Evolutionary conservation across 495 filamentous ascomycete genomes (phyloP), one percentile per base, ranked within the genome.

Genomic region (Glonium stellatum): DNA sequence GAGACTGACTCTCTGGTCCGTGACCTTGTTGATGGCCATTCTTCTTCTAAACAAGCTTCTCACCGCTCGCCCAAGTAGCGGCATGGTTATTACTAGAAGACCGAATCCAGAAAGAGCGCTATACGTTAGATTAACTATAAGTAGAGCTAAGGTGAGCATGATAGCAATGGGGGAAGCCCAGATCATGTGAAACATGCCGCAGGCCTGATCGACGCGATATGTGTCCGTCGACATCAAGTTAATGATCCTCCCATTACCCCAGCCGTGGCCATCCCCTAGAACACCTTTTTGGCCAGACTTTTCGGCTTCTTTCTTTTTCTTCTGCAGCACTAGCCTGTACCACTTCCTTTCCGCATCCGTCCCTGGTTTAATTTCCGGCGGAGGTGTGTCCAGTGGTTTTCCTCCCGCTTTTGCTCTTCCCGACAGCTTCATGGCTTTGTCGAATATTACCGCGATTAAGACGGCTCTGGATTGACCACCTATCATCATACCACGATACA

Each of bases 171-270:
- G 91, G 0, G 88, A 82, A 4, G 87, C 89, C 92, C 92, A 96
- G 6, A 87, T 75, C 70, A 97, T 80, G 66, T 97, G 92, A 73
- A 96, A 91, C 75, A 95, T 82, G 53, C 88, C 88, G 13, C 78
- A 87, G 3, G 90, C 89, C 67, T 88, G 83, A 67, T 96, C 90
- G 60, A 97, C 78, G 54, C 91, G 87, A 72, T 92, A 91, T 15
- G 92, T 90, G 66, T 97, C 92, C 41, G 90, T 89, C 57, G 87
- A 88, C 92, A 97, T 97, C 65, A 97, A 69, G 56, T 92, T 95
- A 61, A 92, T 81, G 31, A 97, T 87, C 57, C 88, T 82, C 19
- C 92, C 92, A 67, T 97, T 97, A 47, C 83, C 83, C 92, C 92
- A 97, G 19, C 90, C 91, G 5, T 79, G 79, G 23, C 87, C 87